Conservation (phyloP, 2,329 filamentous ascomycete species). For the Huntiella abstrusa region DNA sequence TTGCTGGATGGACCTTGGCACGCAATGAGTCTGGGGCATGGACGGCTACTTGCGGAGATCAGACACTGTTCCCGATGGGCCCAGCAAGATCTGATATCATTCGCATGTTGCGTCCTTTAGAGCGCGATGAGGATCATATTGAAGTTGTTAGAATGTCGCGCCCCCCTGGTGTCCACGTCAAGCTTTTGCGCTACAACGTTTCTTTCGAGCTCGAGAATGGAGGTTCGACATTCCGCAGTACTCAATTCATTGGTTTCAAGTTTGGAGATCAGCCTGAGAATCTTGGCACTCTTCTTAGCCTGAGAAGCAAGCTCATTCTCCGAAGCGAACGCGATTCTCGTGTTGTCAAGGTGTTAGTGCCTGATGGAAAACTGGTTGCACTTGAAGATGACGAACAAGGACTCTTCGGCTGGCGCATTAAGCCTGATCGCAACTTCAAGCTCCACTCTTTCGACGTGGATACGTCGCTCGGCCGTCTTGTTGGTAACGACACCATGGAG, state of each 20-base stretch:
- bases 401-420: too few species aligned
- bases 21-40: too few species aligned
- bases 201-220: slow-evolving; percentile 23
- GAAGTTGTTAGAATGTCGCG: background rate
- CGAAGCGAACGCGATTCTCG: slow-evolving; percentile 9
- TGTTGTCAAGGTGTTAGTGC: slow-evolving; percentile 21
- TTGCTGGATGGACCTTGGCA: too few species aligned
- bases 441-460: slow-evolving; percentile 31
- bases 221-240: slow-evolving; percentile 20
- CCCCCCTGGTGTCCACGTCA: slow-evolving; percentile 18
- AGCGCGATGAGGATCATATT: background rate
- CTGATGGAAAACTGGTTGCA: background rate
- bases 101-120: background rate
- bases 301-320: slow-evolving; percentile 26
- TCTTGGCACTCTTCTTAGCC: background rate
- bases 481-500: slow-evolving; percentile 30
- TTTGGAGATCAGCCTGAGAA: background rate
- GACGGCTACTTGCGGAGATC: too few species aligned
- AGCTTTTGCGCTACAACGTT: slow-evolving; percentile 28
- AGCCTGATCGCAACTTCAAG: too few species aligned
- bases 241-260: slow-evolving; percentile 25
- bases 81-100: background rate
- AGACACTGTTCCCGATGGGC: too few species aligned
- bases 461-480: slow-evolving; percentile 26
- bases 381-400: background rate